Evolutionary conservation across 2,329 filamentous ascomycete species (phyloP).

Genomic region (Fusarium sp.): DNA sequence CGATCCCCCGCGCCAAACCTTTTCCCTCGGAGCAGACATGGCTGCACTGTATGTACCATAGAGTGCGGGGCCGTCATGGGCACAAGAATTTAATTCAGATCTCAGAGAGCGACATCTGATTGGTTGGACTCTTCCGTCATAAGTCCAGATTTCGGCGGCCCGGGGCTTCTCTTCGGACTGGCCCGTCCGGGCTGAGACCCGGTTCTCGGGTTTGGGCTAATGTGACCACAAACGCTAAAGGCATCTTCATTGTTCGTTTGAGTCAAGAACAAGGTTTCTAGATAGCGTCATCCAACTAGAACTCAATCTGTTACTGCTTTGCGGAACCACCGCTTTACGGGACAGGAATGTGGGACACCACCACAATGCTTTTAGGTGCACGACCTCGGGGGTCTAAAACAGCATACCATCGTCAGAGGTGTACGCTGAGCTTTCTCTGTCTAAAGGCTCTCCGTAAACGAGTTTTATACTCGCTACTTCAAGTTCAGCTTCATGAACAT

Average conservation of each 20-base stretch:
- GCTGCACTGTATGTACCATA: background rate
- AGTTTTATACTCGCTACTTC: background rate
- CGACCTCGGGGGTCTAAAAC: background rate
- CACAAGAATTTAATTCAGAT: background rate
- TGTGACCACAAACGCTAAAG: background rate
- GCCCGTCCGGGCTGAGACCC: slow-evolving; percentile 22
- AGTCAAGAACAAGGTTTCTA: slow-evolving; percentile 8
- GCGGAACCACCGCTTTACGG: background rate
- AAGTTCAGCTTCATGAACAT: background rate
- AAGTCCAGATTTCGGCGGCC: background rate
- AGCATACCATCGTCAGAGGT: slow-evolving; percentile 1
- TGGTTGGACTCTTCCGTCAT: background rate
- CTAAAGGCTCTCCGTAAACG: background rate
- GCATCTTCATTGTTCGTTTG: background rate
- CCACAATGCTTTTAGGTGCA: slow-evolving; percentile 1
- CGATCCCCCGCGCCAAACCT: slow-evolving; percentile 30
- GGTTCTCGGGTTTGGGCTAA: slow-evolving; percentile 5
- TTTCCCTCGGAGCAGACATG: slow-evolving; percentile 12
- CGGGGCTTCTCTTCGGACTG: slow-evolving; percentile 10
- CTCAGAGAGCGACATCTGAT: background rate
- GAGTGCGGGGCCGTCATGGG: background rate
- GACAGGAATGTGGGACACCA: slow-evolving; percentile 31
- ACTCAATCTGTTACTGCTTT: slow-evolving; percentile 14
- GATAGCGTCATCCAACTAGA: background rate
- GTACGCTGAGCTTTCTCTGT: background rate